Evolutionary conservation across 441 rosid species (phyloP), one percentile per base, ranked within the genome.

Genomic region (Gossypium davidsonii): DNA sequence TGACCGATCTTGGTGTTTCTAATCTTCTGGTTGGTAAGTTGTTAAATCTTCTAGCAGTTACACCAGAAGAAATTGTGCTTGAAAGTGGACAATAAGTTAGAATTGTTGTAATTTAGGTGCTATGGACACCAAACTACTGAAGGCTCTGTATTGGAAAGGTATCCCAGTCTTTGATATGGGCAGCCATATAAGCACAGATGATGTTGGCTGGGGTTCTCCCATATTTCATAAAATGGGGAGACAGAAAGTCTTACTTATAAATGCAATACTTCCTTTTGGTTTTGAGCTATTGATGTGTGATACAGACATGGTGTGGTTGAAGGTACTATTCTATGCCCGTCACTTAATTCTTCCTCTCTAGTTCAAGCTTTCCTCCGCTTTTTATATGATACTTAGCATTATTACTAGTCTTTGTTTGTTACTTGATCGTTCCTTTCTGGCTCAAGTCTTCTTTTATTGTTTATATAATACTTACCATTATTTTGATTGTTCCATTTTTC

Each of bases 181-280:
- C 67, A 93, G 98, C 82, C 98, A 89, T 77, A 86, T 96, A 96
- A 93, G 97, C 80, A 86, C 97, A 14, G 76, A 83, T 61, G 99
- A 96, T 83, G 97, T 91, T 59, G 99, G 99, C 34, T 96, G 98
- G 98, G 99, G 99, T 12, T 82, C 97, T 39, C 94, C 97, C 1
- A 87, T 93, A 42, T 93, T 96, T 79, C 99, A 96, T 79, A 96
- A 91, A 81, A 93, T 96, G 99, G 99, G 98, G 66, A 89, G 98
- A 88, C 97, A 96, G 78, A 96, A 96, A 85, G 97, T 92, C 66
- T 74, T 93, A 77, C 87, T 95, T 75, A 91, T 95, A 26, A 93
- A 95, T 72, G 78, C 89, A 14, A 83, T 95, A 64, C 91, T 95
- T 52, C 97, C 98, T 57, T 91, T 78, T 77, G 99, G 99, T 58